phyloP scores from a whole-genome alignment of 2,329 filamentous ascomycete species.

The Phialocephala sp. region DNA sequence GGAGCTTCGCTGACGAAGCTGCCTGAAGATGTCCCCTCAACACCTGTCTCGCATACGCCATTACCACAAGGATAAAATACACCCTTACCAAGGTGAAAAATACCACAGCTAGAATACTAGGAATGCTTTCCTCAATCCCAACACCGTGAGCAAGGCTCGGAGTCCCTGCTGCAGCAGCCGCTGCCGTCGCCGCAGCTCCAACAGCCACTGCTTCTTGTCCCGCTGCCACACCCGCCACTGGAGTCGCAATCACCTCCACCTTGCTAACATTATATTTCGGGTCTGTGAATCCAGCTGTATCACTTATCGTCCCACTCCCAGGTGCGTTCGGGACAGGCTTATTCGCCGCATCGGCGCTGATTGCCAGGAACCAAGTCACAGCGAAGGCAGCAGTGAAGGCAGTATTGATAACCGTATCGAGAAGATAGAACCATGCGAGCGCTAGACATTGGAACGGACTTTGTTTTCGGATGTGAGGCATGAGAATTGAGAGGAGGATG shows the following conservation, averaged over 20 bases:
- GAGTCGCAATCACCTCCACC: conserved; percentile 58
- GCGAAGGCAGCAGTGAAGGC: conserved; percentile 84
- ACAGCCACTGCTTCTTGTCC: conserved; percentile 61
- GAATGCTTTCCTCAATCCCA: conserved; percentile 69
- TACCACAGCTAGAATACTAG: conserved; percentile 79
- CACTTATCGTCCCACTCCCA: conserved; percentile 53
- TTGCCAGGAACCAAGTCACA: conserved; percentile 83
- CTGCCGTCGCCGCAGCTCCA: conserved; percentile 44
- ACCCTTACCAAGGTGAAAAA: conserved; percentile 75
- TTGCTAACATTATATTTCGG: conserved; percentile 65
- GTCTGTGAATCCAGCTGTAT: conserved; percentile 68
- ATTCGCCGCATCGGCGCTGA: conserved; percentile 47
- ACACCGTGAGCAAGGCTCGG: conserved; percentile 66
- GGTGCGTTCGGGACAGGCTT: conserved; percentile 50
- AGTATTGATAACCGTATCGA: conserved; percentile 83
- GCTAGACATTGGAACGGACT: conserved; percentile 79
- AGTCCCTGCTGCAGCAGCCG: conserved; percentile 45
- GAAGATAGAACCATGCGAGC: conserved; percentile 82
- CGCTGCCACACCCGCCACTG: conserved; percentile 49
- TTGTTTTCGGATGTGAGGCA: conserved; percentile 80
- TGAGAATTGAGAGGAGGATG: conserved; percentile 69
- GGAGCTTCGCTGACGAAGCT: conserved; percentile 43
- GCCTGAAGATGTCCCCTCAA: conserved; percentile 71
- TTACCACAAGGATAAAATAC: conserved; percentile 84
- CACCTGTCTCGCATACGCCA: conserved; percentile 80